Base-by-base conservation (phyloP, 306 rosid genomes). In the Begonia loranthoides region DNA sequence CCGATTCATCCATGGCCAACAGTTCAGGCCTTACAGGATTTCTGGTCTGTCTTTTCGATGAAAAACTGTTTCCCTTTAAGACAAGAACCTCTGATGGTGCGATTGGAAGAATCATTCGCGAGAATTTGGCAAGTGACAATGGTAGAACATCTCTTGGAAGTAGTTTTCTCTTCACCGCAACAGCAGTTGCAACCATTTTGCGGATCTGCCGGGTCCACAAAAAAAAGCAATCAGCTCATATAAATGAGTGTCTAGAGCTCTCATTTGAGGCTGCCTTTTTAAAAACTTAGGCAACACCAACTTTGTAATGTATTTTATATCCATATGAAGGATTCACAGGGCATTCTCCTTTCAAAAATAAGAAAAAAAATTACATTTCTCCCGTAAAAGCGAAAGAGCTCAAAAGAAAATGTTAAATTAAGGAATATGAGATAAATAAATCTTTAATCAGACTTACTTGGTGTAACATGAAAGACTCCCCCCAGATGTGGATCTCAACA, bases 391-490 rank as follows among this genome's bases (percentile, higher is more conserved):
- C n/a, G n/a, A n/a, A n/a, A n/a, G n/a, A n/a, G n/a, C n/a, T n/a
- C n/a, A n/a, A n/a, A 19, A 19, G 22, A 1, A 19, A 19, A 19
- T 19, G 22, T 19, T 19, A 19, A 19, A 19, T 19, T 19, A 19
- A 19, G 22, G 22, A 19, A 19, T 19, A 19, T 4, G 22, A 19
- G 22, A 19, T 4, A 19, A 7, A 28, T 7, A 28, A 28, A 4
- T 28, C 9, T 28, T 28, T 28, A 28, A 28, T 28, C 36, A 51
- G 47, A 54, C 85, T 73, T 75, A 82, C 97, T 76, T 90, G 97
- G 72, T 82, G 95, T 61, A 86, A 62, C 94, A 90, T 90, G 78
- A 90, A 90, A 34, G 94, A 86, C 66, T 90, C 92, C 62, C 95
- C 97, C 94, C 86, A 90, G 50, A 90, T 73, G 49, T 76, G 64